phyloP scores from a whole-genome alignment of 1,139 yeast species.

The Geotrichum restrictum region DNA sequence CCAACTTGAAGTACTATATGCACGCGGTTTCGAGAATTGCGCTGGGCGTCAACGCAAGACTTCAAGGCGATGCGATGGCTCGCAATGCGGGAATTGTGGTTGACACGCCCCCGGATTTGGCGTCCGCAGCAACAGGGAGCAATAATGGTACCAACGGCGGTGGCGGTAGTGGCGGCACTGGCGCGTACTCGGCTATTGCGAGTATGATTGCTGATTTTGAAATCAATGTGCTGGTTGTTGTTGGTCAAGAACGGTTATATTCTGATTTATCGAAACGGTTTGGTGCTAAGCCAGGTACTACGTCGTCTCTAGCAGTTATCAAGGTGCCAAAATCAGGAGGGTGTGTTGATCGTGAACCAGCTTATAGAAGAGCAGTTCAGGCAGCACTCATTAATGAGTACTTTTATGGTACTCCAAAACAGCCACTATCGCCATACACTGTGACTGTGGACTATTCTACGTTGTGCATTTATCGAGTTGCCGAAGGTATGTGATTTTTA shows the following conservation, averaged over 20 bases:
- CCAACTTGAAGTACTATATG: slow-evolving; percentile 60
- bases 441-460: slow-evolving; percentile 52
- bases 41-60: slow-evolving; percentile 52
- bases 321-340: slow-evolving; percentile 74
- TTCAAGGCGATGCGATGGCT: slow-evolving; percentile 49
- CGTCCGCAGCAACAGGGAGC: slow-evolving; percentile 38
- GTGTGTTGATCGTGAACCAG: slow-evolving; percentile 67
- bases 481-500: slow-evolving; percentile 32
- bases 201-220: slow-evolving; percentile 61
- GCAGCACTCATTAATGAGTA: slow-evolving; percentile 78
- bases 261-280: slow-evolving; percentile 58
- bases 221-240: slow-evolving; percentile 38
- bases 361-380: slow-evolving; percentile 64
- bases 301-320: slow-evolving; percentile 43
- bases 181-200: slow-evolving; percentile 47
- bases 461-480: slow-evolving; percentile 50
- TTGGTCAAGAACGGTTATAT: slow-evolving; percentile 50
- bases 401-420: slow-evolving; percentile 72
- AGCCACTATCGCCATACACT: slow-evolving; percentile 73
- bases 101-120: slow-evolving; percentile 62
- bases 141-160: slow-evolving; percentile 42
- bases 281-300: slow-evolving; percentile 21
- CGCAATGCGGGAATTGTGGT: slow-evolving; percentile 64
- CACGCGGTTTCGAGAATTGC: slow-evolving; percentile 57
- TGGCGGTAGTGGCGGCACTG: slow-evolving; percentile 14